phyloP scores from a whole-genome alignment of 2,329 filamentous ascomycete species.

The Plenodomus tracheiphilus region DNA sequence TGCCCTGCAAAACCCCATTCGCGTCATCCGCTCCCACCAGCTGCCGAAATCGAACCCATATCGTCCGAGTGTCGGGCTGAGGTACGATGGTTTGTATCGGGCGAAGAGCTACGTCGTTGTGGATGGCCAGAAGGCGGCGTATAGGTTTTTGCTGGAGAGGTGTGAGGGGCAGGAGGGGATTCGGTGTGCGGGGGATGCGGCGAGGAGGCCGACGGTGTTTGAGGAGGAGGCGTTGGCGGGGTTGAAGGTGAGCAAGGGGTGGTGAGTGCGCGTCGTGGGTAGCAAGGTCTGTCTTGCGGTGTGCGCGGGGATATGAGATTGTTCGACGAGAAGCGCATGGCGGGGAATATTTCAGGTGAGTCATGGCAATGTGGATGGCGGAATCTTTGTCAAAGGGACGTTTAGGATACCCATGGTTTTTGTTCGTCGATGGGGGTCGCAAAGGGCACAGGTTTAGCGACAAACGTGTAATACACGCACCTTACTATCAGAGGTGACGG shows the following conservation, averaged over 20 bases:
- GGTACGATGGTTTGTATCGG: conserved; percentile 62
- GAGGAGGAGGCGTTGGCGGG: conserved; percentile 28
- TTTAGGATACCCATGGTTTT: neutral
- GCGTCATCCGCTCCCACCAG: conserved; percentile 56
- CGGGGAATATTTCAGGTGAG: too few species aligned
- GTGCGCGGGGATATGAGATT: too few species aligned
- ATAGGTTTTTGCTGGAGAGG: conserved; percentile 55
- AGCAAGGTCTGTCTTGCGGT: too few species aligned
- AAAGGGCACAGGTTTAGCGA: too few species aligned
- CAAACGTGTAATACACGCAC: too few species aligned
- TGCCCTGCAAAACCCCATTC: conserved; percentile 44
- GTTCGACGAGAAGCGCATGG: too few species aligned
- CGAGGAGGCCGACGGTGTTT: conserved; percentile 47
- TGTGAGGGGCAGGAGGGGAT: conserved; percentile 52
- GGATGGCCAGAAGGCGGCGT: conserved; percentile 47
- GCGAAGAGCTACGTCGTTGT: conserved; percentile 47
- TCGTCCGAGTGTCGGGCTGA: conserved; percentile 53
- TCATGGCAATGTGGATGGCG: too few species aligned
- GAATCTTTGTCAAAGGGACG: neutral
- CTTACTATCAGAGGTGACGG: too few species aligned
- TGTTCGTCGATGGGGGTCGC: too few species aligned
- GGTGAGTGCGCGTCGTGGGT: neutral
- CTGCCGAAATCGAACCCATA: conserved; percentile 43
- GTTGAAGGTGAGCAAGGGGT: conserved; percentile 18
- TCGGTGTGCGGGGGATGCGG: conserved; percentile 46